These are phyloP conservation scores for Zygoascus biomembranicola DNA, from an alignment of 805 yeast species.

Conservation along the genomic window DNA sequence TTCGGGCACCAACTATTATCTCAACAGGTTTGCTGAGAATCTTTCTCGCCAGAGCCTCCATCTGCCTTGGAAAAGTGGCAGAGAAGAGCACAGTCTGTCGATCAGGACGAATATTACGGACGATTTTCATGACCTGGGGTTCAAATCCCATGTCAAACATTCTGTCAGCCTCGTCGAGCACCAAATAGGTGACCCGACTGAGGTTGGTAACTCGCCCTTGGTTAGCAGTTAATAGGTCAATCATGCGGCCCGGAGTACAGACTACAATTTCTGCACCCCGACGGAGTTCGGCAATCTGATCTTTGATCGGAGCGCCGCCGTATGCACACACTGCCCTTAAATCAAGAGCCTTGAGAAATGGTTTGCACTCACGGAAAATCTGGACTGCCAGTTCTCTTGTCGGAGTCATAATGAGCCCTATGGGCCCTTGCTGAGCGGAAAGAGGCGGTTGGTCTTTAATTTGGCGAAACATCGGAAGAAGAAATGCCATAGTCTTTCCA, in stretches of 20 bases:
- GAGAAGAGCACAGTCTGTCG: slow-evolving; percentile 85
- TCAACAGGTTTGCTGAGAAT: slow-evolving; percentile 59
- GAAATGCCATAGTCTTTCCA: slow-evolving; percentile 86
- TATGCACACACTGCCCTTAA: slow-evolving; percentile 69
- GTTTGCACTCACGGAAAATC: slow-evolving; percentile 56
- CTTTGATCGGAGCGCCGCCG: slow-evolving; percentile 80
- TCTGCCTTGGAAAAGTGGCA: slow-evolving; percentile 82
- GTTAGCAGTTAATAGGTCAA: slow-evolving; percentile 80
- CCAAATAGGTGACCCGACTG: slow-evolving; percentile 66
- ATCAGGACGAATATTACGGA: slow-evolving; percentile 72
- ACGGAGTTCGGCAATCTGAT: slow-evolving; percentile 72
- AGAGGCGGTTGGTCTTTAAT: slow-evolving; percentile 62
- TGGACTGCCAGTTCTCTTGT: slow-evolving; percentile 90
- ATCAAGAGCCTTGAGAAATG: slow-evolving; percentile 44
- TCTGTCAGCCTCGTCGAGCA: slow-evolving; percentile 92
- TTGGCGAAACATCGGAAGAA: slow-evolving; percentile 78
- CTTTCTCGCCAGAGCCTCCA: slow-evolving; percentile 66
- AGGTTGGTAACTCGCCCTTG: slow-evolving; percentile 67
- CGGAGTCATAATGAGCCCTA: slow-evolving; percentile 76
- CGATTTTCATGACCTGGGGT: slow-evolving; percentile 82
- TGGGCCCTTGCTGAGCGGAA: slow-evolving; percentile 52
- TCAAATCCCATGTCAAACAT: slow-evolving; percentile 97
- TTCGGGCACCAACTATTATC: slow-evolving; percentile 70
- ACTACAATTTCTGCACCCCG: slow-evolving; percentile 73
- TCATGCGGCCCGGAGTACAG: slow-evolving; percentile 93